Base-by-base conservation (phyloP, 768 basidiomycete genomes). In the Russula compacta region DNA sequence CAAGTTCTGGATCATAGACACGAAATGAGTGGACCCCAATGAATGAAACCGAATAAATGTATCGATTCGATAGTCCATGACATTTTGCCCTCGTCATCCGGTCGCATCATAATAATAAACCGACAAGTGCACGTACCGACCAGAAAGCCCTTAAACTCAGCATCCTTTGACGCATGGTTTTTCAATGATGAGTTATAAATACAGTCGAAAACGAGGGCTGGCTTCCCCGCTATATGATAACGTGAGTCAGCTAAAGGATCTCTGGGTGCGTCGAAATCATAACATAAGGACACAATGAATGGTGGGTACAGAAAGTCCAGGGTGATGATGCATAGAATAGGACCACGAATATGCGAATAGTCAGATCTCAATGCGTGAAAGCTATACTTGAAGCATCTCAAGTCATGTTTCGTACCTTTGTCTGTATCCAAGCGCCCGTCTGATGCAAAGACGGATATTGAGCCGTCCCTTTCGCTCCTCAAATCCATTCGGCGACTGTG, bases 401-500 rank as follows among this genome's bases (percentile, higher is more conserved):
- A 33, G 6, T 9, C 19, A 15, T n/a, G n/a, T 4, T 6, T 21
- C 46, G 44, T 64, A 87, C 88, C 83, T 83, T 88, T 90, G 74
- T 92, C 89, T 42, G 67, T 76, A 65, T 85, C 87, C 49, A 75
- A 70, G 17, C 83, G 76, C 1, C 78, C 80, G 49, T 85, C 81
- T 1, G 87, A 89, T 4, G 88, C 80, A 14, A 90, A 72, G 38
- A 87, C 79, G 11, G 87, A 88, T n/a, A 91, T 79, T 65, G 80
- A 83, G 79, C 80, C 75, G 73, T 36, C 74, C 67, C 52, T 74
- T 74, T 19, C 60, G 67, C 6, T 76, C 71, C 60, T 79, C 77
- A 2, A 72, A 54, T 53, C 78, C 76, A 36, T 64, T 56, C 29
- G 47, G 8, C 12, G 35, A 32, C 79, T 81, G 35, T 71, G 70